Evolutionary conservation across 345 rosid species (phyloP).

Genomic region (Rhodamnia argentea): DNA sequence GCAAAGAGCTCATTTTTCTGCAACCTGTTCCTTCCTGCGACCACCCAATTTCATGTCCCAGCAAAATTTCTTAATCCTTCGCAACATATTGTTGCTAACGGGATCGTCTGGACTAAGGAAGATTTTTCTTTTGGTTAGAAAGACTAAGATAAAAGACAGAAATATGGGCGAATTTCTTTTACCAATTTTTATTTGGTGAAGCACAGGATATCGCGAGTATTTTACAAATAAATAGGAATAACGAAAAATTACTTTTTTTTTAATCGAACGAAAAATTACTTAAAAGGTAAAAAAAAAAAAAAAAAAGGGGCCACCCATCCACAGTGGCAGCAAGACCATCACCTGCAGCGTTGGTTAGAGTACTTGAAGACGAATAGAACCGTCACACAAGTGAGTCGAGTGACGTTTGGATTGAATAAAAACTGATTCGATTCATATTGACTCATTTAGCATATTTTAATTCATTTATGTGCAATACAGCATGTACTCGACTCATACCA

Average conservation of each 20-base stretch:
- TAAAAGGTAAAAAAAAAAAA: neutral
- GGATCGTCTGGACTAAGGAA: neutral
- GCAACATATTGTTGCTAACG: neutral
- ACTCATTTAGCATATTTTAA: no score
- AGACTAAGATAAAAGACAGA: neutral
- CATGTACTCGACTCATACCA: no score
- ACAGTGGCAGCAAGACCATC: no score
- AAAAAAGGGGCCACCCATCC: neutral
- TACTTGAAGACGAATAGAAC: no score
- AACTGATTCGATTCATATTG: no score
- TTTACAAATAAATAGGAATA: no score
- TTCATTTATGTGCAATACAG: no score
- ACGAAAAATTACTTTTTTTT: neutral
- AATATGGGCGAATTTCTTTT: neutral
- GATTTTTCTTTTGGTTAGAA: neutral
- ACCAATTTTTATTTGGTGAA: neutral
- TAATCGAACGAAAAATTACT: neutral
- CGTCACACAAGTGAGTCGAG: no score
- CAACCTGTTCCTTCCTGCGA: neutral
- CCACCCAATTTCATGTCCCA: neutral
- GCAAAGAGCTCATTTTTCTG: neutral
- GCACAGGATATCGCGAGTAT: neutral
- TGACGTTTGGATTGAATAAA: no score
- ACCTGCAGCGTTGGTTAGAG: no score
- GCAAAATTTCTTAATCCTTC: neutral